Percentiles rank a stretch among this genome's conserved stretches.
Conservation (phyloP, 1,284 basidiomycete genomes). For the Cryptococcus amylolentus region DNA sequence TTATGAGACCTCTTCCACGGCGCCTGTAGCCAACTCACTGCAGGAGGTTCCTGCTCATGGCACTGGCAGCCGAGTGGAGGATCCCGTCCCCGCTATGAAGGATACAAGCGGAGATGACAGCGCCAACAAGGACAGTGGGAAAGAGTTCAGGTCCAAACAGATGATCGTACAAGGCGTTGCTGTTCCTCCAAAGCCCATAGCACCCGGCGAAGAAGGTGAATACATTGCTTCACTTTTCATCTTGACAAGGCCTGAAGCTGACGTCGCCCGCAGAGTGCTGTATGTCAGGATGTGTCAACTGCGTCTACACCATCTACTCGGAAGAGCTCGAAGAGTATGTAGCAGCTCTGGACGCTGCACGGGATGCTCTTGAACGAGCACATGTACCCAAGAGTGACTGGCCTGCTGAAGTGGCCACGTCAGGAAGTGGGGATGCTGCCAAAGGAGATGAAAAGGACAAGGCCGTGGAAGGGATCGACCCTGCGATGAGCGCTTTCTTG, state of each 20-base stretch:
- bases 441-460: slow-evolving; percentile 11
- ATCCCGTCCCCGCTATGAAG: slow-evolving; percentile 21
- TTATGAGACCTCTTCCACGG: slow-evolving; percentile 25
- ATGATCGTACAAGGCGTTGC: slow-evolving; percentile 32
- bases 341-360: slow-evolving; percentile 57
- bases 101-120: neutral
- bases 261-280: slow-evolving; percentile 66
- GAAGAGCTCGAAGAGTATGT: slow-evolving; percentile 69
- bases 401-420: slow-evolving; percentile 54
- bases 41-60: slow-evolving; percentile 21
- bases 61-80: slow-evolving; percentile 4
- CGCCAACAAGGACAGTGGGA: neutral
- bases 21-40: slow-evolving; percentile 22
- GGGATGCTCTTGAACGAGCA: slow-evolving; percentile 54
- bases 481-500: slow-evolving; percentile 35
- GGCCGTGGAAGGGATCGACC: slow-evolving; percentile 22
- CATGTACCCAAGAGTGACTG: slow-evolving; percentile 62
- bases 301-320: slow-evolving; percentile 81
- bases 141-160: slow-evolving; percentile 10
- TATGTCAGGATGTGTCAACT: slow-evolving; percentile 85
- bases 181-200: slow-evolving; percentile 36
- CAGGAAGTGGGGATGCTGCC: slow-evolving; percentile 9
- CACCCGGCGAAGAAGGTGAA: slow-evolving; percentile 44
- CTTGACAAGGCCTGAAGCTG: neutral
- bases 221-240: neutral